These are phyloP conservation scores for Coniella lustricola DNA, from an alignment of 2,329 filamentous ascomycete species.

Conservation along the genomic window DNA sequence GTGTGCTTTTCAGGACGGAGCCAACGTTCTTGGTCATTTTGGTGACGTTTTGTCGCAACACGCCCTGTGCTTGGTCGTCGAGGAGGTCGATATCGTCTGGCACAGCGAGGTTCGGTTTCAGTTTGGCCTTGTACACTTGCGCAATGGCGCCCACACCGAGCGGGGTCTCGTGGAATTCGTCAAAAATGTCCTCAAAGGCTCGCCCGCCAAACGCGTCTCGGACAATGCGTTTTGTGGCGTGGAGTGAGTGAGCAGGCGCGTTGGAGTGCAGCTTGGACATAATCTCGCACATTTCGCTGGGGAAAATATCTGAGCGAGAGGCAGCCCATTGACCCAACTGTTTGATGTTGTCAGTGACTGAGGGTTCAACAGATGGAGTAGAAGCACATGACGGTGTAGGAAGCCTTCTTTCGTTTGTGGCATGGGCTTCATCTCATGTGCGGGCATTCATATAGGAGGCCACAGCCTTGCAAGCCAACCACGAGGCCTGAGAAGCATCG, in stretches of 20 bases:
- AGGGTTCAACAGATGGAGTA: not conserved
- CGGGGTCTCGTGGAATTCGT: conserved; percentile 85
- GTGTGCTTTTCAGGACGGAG: conserved; percentile 76
- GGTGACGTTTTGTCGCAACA: conserved; percentile 60
- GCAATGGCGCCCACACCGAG: conserved; percentile 93
- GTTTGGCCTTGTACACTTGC: conserved; percentile 92
- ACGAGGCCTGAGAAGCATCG: not conserved
- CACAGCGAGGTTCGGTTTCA: conserved; percentile 70
- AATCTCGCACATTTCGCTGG: conserved; percentile 79
- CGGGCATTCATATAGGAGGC: too few relatives aligned
- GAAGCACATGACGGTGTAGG: too few relatives aligned
- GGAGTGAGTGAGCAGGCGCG: conserved; percentile 83
- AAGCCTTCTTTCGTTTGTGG: too few relatives aligned
- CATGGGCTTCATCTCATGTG: too few relatives aligned
- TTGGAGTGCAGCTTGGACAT: conserved; percentile 96
- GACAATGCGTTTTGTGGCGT: conserved; percentile 71
- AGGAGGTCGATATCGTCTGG: conserved; percentile 52
- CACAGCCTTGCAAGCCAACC: too few relatives aligned
- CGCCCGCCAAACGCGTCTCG: conserved; percentile 74
- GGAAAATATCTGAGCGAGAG: conserved; percentile 93
- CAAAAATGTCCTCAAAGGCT: conserved; percentile 84
- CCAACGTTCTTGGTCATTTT: conserved; percentile 79
- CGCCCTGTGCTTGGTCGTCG: conserved; percentile 24
- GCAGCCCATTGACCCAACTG: conserved; percentile 97
- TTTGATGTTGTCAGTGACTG: not conserved